Evolutionary conservation across 2,329 filamentous ascomycete species (phyloP).

Genomic region (Alternaria conjuncta): DNA sequence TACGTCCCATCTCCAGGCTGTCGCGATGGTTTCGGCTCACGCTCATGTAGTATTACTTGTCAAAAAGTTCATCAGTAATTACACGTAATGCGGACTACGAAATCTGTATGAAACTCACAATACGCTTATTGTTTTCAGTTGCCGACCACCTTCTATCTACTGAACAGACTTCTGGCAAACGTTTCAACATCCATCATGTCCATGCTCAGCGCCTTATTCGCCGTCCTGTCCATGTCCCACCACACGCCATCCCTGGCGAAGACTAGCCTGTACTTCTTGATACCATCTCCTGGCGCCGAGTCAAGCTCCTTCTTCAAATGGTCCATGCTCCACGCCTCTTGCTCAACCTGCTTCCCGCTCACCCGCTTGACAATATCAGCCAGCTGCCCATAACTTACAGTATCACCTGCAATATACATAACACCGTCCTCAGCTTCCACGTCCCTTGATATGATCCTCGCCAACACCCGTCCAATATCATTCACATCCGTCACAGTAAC

Average conservation of each 20-base stretch:
- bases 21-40: conserved; percentile 10
- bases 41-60: conserved; percentile 16
- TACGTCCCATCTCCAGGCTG: background rate
- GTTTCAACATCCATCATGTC: conserved; percentile 52
- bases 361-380: conserved; percentile 60
- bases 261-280: conserved; percentile 67
- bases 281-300: conserved; percentile 54
- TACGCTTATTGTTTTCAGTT: background rate
- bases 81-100: background rate
- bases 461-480: conserved; percentile 69
- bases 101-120: background rate
- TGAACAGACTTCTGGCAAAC: conserved; percentile 37
- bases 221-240: conserved; percentile 62
- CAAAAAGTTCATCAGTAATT: background rate
- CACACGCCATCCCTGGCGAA: conserved; percentile 67
- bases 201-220: conserved; percentile 61
- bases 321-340: conserved; percentile 59
- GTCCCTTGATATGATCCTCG: conserved; percentile 57
- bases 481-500: conserved; percentile 68
- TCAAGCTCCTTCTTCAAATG: conserved; percentile 56
- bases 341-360: conserved; percentile 52
- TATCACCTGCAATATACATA: conserved; percentile 68
- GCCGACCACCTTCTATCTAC: background rate
- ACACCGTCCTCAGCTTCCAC: conserved; percentile 49
- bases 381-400: conserved; percentile 62